These are phyloP conservation scores for Fusarium sp. DNA, from an alignment of 2,329 filamentous ascomycete species.

Conservation along the genomic window DNA sequence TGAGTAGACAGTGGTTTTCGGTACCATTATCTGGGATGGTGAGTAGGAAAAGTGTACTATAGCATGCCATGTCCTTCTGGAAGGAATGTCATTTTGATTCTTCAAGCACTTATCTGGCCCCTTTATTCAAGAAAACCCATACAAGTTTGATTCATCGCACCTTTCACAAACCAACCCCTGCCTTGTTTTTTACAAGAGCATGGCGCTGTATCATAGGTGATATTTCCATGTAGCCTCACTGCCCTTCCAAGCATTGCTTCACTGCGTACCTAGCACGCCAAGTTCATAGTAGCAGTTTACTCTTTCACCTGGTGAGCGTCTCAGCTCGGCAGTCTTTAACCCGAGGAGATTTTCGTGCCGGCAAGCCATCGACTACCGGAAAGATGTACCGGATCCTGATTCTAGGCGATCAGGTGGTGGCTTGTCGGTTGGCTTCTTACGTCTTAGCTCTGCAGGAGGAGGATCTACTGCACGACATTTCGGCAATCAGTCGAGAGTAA, in stretches of 20 bases:
- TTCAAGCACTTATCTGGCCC: background rate
- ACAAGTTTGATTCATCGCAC: background rate
- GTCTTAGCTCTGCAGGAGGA: background rate
- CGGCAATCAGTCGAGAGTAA: background rate
- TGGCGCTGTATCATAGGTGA: background rate
- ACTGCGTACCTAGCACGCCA: background rate
- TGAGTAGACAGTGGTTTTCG: background rate
- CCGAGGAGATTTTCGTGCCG: background rate
- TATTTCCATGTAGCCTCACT: background rate
- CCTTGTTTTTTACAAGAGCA: background rate
- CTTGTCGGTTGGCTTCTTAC: background rate
- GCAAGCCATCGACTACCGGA: background rate
- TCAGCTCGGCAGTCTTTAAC: background rate
- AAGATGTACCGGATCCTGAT: background rate
- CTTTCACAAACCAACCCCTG: background rate
- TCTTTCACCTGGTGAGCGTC: background rate
- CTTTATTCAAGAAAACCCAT: background rate
- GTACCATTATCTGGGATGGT: background rate
- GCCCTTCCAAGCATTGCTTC: background rate
- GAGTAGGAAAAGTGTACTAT: conserved; percentile 5
- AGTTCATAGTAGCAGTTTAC: background rate
- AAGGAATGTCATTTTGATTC: conserved; percentile 8
- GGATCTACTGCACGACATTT: background rate
- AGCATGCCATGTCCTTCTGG: conserved; percentile 8
- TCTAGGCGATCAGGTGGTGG: background rate